Conservation (phyloP, 768 basidiomycete species). For the Coprinopsis sp. region DNA sequence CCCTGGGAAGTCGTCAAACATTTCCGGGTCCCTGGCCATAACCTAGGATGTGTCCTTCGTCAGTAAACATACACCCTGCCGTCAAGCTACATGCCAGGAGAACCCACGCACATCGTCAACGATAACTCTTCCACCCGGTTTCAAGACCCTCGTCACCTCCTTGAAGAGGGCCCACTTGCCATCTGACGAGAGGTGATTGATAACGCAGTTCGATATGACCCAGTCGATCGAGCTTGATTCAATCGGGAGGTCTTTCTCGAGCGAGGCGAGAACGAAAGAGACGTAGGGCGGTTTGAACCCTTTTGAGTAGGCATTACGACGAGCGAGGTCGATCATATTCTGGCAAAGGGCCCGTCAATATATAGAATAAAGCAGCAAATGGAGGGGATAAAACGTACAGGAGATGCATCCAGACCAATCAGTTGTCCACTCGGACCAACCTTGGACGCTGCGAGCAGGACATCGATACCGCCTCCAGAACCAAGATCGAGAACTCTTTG, state of each 20-base stretch:
- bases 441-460: constrained; percentile 47
- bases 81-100: not conserved
- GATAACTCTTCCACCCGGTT: constrained; percentile 51
- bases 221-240: constrained; percentile 46
- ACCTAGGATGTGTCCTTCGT: not conserved
- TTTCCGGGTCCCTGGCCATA: constrained; percentile 45
- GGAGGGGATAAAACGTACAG: constrained; percentile 25
- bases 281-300: constrained; percentile 44
- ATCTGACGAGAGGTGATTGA: constrained; percentile 42
- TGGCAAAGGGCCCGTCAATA: constrained; percentile 13
- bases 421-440: constrained; percentile 46
- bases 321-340: constrained; percentile 50
- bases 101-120: constrained; percentile 43
- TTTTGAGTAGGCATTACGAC: constrained; percentile 37
- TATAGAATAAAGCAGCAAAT: not conserved
- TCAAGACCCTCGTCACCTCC: constrained; percentile 47
- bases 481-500: constrained; percentile 55
- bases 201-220: constrained; percentile 53
- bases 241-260: constrained; percentile 45
- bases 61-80: not conserved
- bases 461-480: constrained; percentile 52
- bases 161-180: constrained; percentile 40
- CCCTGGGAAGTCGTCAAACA: constrained; percentile 36
- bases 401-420: constrained; percentile 52
- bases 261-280: constrained; percentile 39